phyloP scores from a whole-genome alignment of 164 flowering plant species.

The Tetrastigma voinierianum region DNA sequence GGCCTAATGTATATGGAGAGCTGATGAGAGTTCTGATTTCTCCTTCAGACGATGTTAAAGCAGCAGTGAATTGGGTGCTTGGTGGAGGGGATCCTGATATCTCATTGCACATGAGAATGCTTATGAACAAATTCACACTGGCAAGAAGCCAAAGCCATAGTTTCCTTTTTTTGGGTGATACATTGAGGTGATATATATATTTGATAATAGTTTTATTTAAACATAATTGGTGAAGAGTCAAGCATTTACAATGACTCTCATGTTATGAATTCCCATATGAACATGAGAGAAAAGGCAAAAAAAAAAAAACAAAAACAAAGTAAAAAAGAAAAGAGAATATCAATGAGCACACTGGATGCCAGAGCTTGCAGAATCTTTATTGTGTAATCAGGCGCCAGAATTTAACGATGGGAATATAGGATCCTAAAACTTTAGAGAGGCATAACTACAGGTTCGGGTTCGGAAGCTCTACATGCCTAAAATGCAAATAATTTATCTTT shows the following conservation, averaged over 20 bases:
- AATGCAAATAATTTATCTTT: too few relatives aligned
- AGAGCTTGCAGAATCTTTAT: too few relatives aligned
- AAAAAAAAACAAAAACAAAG: too few relatives aligned
- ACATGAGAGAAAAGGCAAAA: too few relatives aligned
- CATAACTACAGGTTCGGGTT: too few relatives aligned
- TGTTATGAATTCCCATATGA: too few relatives aligned
- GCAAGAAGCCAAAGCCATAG: neutral
- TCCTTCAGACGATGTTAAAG: slow-evolving; percentile 73
- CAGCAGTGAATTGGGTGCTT: slow-evolving; percentile 82
- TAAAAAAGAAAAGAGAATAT: too few relatives aligned
- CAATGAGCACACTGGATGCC: too few relatives aligned
- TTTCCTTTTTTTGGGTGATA: neutral
- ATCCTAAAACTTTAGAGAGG: too few relatives aligned
- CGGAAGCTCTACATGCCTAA: too few relatives aligned
- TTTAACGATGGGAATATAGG: too few relatives aligned
- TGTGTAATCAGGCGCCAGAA: too few relatives aligned
- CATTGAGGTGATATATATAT: neutral
- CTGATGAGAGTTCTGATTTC: slow-evolving; percentile 75
- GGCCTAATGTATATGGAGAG: slow-evolving; percentile 93
- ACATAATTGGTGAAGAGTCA: neutral
- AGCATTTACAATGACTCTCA: neutral
- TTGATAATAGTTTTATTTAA: neutral
- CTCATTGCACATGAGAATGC: slow-evolving; percentile 93
- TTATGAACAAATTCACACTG: slow-evolving; percentile 50
- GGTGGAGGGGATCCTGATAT: slow-evolving; percentile 69